Conservation (phyloP, 2,329 filamentous ascomycete species). For the Botrytis pseudocinerea region DNA sequence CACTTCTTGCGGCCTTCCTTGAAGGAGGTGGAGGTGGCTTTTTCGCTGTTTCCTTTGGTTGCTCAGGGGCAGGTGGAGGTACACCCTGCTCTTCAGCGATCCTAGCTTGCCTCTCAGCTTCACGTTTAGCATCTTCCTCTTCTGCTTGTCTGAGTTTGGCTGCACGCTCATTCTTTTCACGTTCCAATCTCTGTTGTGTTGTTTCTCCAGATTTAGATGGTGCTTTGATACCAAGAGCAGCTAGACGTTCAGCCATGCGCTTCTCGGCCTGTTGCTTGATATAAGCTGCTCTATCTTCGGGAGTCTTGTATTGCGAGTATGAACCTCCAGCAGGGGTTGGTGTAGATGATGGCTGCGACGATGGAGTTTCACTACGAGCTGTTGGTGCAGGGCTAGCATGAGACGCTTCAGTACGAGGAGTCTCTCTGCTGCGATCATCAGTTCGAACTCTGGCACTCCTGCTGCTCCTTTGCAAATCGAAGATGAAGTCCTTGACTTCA, state of each 20-base stretch:
- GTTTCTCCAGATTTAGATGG: conserved; percentile 78
- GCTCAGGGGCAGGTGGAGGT: conserved; percentile 34
- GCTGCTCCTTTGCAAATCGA: conserved; percentile 86
- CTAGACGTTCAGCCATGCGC: conserved; percentile 93
- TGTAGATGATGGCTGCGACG: conserved; percentile 52
- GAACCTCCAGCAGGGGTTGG: conserved; percentile 58
- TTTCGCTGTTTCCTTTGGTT: conserved; percentile 50
- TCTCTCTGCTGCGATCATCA: conserved; percentile 51
- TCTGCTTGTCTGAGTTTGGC: conserved; percentile 87
- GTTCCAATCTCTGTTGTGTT: conserved; percentile 79
- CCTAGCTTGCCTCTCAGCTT: conserved; percentile 72
- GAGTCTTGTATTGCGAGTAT: conserved; percentile 83
- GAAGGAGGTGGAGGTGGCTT: conserved; percentile 79
- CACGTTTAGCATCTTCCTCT: conserved; percentile 87
- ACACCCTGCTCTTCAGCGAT: conserved; percentile 42
- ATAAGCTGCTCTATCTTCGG: conserved; percentile 90
- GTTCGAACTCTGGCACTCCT: conserved; percentile 68
- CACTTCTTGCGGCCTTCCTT: conserved; percentile 66
- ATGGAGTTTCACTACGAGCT: conserved; percentile 37
- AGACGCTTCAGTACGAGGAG: conserved; percentile 43
- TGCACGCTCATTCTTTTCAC: conserved; percentile 83
- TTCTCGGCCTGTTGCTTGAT: conserved; percentile 97
- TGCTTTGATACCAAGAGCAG: conserved; percentile 87
- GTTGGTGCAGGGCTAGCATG: conserved; percentile 43
- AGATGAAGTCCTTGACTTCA: conserved; percentile 96